Base-by-base conservation (phyloP, 345 rosid genomes). In the Geranium brycei region DNA sequence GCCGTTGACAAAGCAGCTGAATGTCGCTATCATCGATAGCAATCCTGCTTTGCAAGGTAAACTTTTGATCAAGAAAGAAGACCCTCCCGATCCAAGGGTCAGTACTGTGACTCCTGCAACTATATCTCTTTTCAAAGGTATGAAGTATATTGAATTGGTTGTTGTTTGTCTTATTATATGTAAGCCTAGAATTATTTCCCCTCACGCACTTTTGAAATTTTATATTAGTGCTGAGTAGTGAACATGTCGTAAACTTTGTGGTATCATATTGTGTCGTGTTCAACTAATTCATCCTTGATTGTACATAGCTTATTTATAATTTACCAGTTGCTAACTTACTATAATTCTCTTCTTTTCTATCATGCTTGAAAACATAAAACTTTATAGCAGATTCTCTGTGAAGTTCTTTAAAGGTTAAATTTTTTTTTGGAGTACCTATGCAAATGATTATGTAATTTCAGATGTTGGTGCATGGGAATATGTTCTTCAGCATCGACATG, bases 391-490 rank as follows among this genome's bases (percentile, higher is more conserved):
- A 35, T 35, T 4, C 10, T 35, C 41, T 35, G 41, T 35, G 41
- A 35, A 35, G 41, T 35, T 35, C 41, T 35, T 7, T 35, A 35
- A 35, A 35, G 41, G 10, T 35, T 35, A 4, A 35, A 35, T 7
- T 35, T 53, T 30, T 38, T 7, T 31, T 16, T 4, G 55, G n/a
- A n/a, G 66, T 8, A 18, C 17, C 40, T 55, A 17, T 57, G 23
- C 65, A 30, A 56, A 18, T 53, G 8, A 47, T 62, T 17, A 58
- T 41, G 64, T 56, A 8, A 47, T 59, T 65, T 84, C 79, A 92
- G 96, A 86, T 77, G 60, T 79, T 74, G 98, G 97, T 73, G 97
- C 97, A 68, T 92, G 95, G 97, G 79, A 87, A 74, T 79, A 81
- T 66, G 75, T 92, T 73, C 84, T 87, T 68, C 79, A 85, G 64